These are phyloP conservation scores for Saksenaea oblongispora DNA, from an alignment of 371 early-diverging fungal genomes.

Conservation along the genomic window DNA sequence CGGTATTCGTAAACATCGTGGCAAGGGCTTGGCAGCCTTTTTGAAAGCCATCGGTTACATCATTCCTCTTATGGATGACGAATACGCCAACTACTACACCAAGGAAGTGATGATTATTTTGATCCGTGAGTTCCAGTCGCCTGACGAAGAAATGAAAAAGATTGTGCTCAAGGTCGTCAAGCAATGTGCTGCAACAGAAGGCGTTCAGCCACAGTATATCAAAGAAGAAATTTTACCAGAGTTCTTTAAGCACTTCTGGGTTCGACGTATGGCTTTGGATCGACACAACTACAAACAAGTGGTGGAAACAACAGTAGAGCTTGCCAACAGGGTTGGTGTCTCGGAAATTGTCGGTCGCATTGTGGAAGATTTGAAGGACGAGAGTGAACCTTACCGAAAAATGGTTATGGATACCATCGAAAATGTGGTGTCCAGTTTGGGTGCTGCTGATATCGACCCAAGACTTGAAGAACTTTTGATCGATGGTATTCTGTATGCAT, in stretches of 20 bases:
- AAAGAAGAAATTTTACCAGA: conserved; percentile 90
- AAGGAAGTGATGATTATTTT: conserved; percentile 90
- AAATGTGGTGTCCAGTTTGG: conserved; percentile 76
- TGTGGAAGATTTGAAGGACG: conserved; percentile 93
- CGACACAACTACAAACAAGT: conserved; percentile 89
- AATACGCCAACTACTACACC: conserved; percentile 92
- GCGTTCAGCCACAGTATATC: conserved; percentile 85
- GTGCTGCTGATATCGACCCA: conserved; percentile 90
- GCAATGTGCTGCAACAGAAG: conserved; percentile 94
- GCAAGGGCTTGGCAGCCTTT: conserved; percentile 96
- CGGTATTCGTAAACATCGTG: conserved; percentile 93
- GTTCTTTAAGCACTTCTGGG: conserved; percentile 97
- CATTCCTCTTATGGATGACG: conserved; percentile 96
- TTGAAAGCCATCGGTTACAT: conserved; percentile 97
- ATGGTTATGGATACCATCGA: conserved; percentile 98
- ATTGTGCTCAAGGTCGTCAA: conserved; percentile 96
- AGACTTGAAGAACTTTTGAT: conserved; percentile 90
- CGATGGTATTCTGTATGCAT: conserved; percentile 95
- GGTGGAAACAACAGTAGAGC: conserved; percentile 94
- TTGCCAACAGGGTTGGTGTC: conserved; percentile 93
- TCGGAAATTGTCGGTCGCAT: conserved; percentile 85
- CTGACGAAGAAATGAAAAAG: conserved; percentile 98
- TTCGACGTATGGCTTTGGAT: conserved; percentile 95
- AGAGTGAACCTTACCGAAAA: conserved; percentile 90
- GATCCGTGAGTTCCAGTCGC: conserved; percentile 95